Base-by-base conservation (phyloP, 1,284 basidiomycete genomes). In the Cryptococcus depauperatus region DNA sequence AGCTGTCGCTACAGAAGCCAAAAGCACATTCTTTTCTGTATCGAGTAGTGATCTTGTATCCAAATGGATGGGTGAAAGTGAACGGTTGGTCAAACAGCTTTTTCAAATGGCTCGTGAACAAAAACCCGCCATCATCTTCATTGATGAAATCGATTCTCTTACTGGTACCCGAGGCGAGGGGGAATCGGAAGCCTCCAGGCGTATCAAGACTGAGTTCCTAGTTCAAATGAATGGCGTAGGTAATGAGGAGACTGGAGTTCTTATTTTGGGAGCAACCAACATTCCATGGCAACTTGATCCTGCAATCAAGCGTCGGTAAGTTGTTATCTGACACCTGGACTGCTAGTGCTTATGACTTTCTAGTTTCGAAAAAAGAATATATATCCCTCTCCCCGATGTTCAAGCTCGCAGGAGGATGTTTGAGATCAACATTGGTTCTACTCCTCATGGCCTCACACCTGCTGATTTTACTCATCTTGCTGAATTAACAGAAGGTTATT, bases 51-150 rank as follows among this genome's bases (percentile, higher is more conserved):
- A 98, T 66, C 76, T 98, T 43, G 95, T 98, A 46, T 93, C 88
- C 71, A 98, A 98, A 71, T 98, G 93, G 93, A 95, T 97, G 76
- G 93, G 93, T 56, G 93, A 98, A 72, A 92, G 87, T 18, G 93
- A 98, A 73, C 77, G 88, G 89, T 88, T 97, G 52, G 93, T 98
- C 41, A 93, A 91, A 71, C 90, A 97, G 67, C 78, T 98, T 32
- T 98, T 98, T 66, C 82, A 88, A 56, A 87, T 98, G 79, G 95
- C 93, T 1, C 80, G 93, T 50, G 93, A 98, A 70, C 82, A 83
- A 54, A 97, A 97, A 68, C 93, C 93, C 2, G 82, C 91, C 4
- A 98, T 98, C 71, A 97, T 98, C 69, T 98, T 98, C 68, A 90
- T 98, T 62, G 93, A 98, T 69, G 93, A 98, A 67, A 89, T 98